Conservation (phyloP, 1,284 basidiomycete genomes). For the Sutorius eximius region DNA sequence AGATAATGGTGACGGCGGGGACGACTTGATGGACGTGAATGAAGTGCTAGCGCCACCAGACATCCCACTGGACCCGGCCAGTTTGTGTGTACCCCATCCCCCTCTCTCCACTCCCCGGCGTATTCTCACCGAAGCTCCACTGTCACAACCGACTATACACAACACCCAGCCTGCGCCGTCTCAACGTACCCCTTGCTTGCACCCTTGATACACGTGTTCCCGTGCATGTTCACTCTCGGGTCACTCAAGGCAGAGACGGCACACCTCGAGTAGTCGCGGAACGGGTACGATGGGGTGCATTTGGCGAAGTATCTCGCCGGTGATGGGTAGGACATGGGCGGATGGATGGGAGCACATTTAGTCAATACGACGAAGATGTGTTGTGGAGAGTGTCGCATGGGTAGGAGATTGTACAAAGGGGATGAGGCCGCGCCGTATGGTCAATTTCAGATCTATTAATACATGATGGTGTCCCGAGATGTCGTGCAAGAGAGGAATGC, state of each 20-base stretch:
- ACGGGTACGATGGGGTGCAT: conserved; percentile 52
- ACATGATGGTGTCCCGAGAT: no score
- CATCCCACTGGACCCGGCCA: no score
- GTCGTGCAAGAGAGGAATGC: no score
- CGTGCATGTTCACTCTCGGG: conserved; percentile 64
- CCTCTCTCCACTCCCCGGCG: conserved; percentile 19
- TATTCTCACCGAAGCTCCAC: neutral
- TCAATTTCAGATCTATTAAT: no score
- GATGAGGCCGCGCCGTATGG: conserved; percentile 28
- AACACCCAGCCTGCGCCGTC: conserved; percentile 33
- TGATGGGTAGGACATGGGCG: conserved; percentile 56
- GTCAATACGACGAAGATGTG: conserved; percentile 63
- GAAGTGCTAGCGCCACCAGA: no score
- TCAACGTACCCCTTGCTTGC: conserved; percentile 57
- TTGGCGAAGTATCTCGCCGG: conserved; percentile 58
- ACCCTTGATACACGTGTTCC: conserved; percentile 58
- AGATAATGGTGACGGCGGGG: no score
- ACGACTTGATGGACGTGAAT: no score
- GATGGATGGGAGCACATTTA: conserved; percentile 73
- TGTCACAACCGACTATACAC: conserved; percentile 42
- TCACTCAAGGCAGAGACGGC: conserved; percentile 50
- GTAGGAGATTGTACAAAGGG: conserved; percentile 51
- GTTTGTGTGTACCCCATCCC: conserved; percentile 3
- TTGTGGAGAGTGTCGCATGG: conserved; percentile 63
- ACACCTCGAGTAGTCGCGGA: conserved; percentile 44